phyloP scores from a whole-genome alignment of 2,329 filamentous ascomycete species.

The Colletotrichum ledebouriae region DNA sequence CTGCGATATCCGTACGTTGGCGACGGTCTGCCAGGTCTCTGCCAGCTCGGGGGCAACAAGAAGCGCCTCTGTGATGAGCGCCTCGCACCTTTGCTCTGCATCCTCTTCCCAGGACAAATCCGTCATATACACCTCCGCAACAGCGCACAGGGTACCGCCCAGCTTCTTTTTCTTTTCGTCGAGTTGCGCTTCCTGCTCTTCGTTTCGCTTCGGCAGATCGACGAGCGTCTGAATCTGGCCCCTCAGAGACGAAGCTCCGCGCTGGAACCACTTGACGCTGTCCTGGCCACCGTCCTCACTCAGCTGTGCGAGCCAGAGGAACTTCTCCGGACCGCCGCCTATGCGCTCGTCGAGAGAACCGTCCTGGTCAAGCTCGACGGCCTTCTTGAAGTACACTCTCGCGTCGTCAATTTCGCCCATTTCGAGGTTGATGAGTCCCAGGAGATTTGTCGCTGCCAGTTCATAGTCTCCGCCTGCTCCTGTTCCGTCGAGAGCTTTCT shows the following conservation, averaged over 20 bases:
- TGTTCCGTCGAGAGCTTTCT: conserved; percentile 58
- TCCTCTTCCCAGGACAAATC: conserved; percentile 94
- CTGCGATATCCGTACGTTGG: conserved; percentile 94
- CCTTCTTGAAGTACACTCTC: conserved; percentile 77
- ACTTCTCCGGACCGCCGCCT: conserved; percentile 92
- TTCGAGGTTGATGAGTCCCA: conserved; percentile 87
- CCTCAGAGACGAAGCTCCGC: conserved; percentile 79
- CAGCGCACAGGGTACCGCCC: conserved; percentile 91
- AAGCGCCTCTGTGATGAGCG: conserved; percentile 90
- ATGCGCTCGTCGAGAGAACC: conserved; percentile 77
- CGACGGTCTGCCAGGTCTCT: conserved; percentile 95
- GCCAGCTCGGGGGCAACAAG: conserved; percentile 84
- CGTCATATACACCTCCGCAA: conserved; percentile 99
- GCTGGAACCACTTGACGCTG: conserved; percentile 76
- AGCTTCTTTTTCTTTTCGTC: conserved; percentile 84
- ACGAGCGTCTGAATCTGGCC: conserved; percentile 76
- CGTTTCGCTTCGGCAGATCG: conserved; percentile 55
- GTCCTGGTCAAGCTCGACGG: conserved; percentile 81
- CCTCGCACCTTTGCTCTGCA: conserved; percentile 89
- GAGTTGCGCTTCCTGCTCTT: conserved; percentile 58
- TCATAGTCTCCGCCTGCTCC: conserved; percentile 63
- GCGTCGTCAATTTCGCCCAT: conserved; percentile 85
- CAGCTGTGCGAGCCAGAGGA: conserved; percentile 93
- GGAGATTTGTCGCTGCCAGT: conserved; percentile 78
- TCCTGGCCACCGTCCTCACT: conserved; percentile 77